Evolutionary conservation across 2,329 filamentous ascomycete genomes (phyloP).

Genomic region (Ascomycota sp.): DNA sequence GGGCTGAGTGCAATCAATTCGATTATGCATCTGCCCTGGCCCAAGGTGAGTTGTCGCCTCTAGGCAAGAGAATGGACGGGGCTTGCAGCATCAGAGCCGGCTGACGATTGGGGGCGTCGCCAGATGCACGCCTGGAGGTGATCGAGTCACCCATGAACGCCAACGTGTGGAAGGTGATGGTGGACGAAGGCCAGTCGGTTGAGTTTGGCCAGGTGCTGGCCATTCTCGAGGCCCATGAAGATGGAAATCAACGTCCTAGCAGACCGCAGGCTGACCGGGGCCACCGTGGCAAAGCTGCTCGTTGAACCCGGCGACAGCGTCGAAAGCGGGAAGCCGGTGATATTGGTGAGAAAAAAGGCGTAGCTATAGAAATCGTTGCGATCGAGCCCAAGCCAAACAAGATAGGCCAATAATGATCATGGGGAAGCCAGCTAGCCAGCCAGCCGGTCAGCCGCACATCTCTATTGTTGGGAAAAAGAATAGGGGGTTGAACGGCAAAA

Average conservation of each 20-base stretch:
- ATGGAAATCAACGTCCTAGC: conserved; percentile 22
- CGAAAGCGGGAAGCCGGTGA: neutral
- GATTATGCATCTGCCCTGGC: neutral
- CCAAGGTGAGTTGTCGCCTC: neutral
- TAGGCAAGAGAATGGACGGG: no score
- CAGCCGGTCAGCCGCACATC: no score
- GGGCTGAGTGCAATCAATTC: neutral
- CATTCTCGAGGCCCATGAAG: conserved; percentile 36
- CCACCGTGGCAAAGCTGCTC: neutral
- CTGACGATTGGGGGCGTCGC: neutral
- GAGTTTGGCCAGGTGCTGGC: conserved; percentile 8
- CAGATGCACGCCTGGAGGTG: neutral
- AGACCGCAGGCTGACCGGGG: neutral
- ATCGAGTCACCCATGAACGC: conserved; percentile 10
- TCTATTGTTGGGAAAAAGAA: no score
- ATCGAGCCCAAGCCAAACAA: no score
- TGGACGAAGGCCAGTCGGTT: conserved; percentile 18
- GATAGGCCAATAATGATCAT: no score
- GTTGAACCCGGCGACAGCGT: neutral
- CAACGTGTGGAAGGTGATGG: conserved; percentile 31
- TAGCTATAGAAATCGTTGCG: no score
- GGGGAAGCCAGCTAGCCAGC: no score
- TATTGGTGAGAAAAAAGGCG: neutral
- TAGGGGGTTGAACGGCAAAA: no score
- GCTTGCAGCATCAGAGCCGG: no score